Evolutionary conservation across 352 stramenopile genomes (phyloP).

Genomic region (Peronospora tabacina): DNA sequence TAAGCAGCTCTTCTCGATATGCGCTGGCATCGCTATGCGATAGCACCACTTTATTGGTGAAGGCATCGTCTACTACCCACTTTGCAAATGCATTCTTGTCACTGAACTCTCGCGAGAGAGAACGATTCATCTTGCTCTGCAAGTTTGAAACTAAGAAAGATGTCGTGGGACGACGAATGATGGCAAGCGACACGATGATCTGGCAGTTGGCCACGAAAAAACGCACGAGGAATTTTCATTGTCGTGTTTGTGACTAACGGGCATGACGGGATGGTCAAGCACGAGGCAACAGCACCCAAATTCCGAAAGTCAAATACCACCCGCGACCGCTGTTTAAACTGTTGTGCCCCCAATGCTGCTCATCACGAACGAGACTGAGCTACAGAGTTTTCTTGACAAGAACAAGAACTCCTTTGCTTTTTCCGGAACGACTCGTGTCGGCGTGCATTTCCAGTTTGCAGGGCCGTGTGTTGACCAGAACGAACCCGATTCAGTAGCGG

Average conservation of each 20-base stretch:
- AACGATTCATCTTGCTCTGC: constrained; percentile 18
- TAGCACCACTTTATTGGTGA: constrained; percentile 6
- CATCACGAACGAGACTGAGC: constrained; percentile 8
- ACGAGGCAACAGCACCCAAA: background rate
- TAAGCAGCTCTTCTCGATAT: constrained; percentile 29
- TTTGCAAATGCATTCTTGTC: constrained; percentile 30
- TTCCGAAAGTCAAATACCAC: background rate
- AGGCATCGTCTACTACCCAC: constrained; percentile 26
- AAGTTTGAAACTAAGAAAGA: constrained; percentile 2
- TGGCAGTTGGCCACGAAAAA: constrained; percentile 1
- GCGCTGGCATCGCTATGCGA: constrained; percentile 9
- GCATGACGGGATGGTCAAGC: background rate
- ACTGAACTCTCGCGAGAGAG: constrained; percentile 18
- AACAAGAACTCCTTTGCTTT: constrained; percentile 10
- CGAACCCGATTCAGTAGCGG: constrained; percentile 4
- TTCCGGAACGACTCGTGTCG: constrained; percentile 3
- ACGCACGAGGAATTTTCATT: background rate
- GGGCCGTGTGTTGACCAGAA: background rate
- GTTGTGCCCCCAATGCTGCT: background rate
- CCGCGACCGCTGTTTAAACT: background rate
- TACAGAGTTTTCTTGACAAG: constrained; percentile 15
- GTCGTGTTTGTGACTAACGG: background rate
- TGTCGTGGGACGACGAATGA: constrained; percentile 1
- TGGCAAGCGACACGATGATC: constrained; percentile 3
- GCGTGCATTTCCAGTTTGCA: constrained; percentile 20